These are phyloP conservation scores for Fragilaria crotonensis DNA, from an alignment of 108 stramenopile genomes.

Conservation along the genomic window DNA sequence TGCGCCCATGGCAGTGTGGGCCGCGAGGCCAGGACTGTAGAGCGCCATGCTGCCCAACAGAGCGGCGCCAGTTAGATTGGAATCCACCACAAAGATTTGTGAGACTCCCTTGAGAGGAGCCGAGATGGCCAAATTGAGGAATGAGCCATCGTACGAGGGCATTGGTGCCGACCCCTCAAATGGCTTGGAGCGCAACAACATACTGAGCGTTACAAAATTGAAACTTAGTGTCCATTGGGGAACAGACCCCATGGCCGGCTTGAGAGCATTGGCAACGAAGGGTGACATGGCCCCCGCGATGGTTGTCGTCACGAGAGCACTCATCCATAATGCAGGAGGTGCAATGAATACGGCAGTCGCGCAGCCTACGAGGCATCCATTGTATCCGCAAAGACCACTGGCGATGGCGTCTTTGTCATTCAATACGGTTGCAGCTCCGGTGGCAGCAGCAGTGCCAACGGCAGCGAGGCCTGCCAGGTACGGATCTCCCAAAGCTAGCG, in stretches of 20 bases:
- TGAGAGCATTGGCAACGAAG: slow-evolving; percentile 44
- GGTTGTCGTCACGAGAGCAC: slow-evolving; percentile 27
- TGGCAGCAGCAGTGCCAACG: slow-evolving; percentile 47
- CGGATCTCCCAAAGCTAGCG: slow-evolving; percentile 64
- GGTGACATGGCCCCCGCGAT: slow-evolving; percentile 51
- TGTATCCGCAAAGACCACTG: slow-evolving; percentile 64
- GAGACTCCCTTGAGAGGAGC: slow-evolving; percentile 66
- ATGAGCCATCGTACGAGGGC: background rate
- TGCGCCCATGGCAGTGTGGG: slow-evolving; percentile 56
- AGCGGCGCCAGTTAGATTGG: slow-evolving; percentile 42
- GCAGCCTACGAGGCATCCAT: slow-evolving; percentile 78
- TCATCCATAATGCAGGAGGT: slow-evolving; percentile 10
- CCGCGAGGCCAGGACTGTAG: slow-evolving; percentile 54
- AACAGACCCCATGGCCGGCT: slow-evolving; percentile 28
- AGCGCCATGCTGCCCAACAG: slow-evolving; percentile 25
- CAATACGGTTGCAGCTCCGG: slow-evolving; percentile 17
- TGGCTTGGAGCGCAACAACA: slow-evolving; percentile 46
- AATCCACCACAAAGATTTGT: slow-evolving; percentile 81
- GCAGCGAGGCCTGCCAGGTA: slow-evolving; percentile 45
- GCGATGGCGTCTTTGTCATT: slow-evolving; percentile 35
- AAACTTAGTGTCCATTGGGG: slow-evolving; percentile 82
- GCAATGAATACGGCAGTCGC: slow-evolving; percentile 63
- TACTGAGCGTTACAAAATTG: slow-evolving; percentile 59
- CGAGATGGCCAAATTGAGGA: slow-evolving; percentile 4
- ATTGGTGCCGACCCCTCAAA: slow-evolving; percentile 11